Conservation (phyloP, 192 early-diverging fungal species). For the Entrophospora sp. region DNA sequence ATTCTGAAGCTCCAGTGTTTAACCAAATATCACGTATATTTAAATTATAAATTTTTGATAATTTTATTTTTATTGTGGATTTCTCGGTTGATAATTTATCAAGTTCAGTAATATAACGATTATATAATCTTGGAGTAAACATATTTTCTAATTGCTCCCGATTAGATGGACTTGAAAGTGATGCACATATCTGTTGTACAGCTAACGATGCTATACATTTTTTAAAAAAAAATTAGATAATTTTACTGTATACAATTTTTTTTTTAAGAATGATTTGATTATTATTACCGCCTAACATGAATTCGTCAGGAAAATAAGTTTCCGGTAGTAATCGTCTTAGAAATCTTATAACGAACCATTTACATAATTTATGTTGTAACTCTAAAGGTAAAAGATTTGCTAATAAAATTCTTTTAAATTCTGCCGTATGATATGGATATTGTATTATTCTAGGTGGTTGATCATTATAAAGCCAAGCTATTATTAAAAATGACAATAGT, state of each 20-base stretch:
- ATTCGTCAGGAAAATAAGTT: conserved; percentile 32
- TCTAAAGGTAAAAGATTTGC: conserved; percentile 21
- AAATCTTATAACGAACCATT: conserved; percentile 16
- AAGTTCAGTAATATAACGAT: conserved; percentile 17
- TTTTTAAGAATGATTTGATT: background rate
- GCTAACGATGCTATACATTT: background rate
- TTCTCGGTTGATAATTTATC: conserved; percentile 5
- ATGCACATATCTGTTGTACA: conserved; percentile 9
- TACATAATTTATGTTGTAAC: conserved; percentile 23
- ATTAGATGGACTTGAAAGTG: background rate
- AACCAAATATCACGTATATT: conserved; percentile 32
- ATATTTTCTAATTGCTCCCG: background rate
- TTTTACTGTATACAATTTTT: background rate
- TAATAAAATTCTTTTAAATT: background rate
- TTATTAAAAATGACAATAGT: background rate
- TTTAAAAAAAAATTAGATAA: background rate
- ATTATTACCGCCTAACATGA: conserved; percentile 27
- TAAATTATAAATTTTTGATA: conserved; percentile 30
- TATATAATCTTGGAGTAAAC: conserved; percentile 22
- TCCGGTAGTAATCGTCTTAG: conserved; percentile 16
- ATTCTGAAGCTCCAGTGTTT: conserved; percentile 19
- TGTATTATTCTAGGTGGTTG: conserved; percentile 26
- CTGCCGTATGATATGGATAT: conserved; percentile 26
- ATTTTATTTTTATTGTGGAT: conserved; percentile 16
- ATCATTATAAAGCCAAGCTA: conserved; percentile 1